These are phyloP conservation scores for Dysphania ambrosioides DNA, from an alignment of 148 eudicot species.

Conservation along the genomic window DNA sequence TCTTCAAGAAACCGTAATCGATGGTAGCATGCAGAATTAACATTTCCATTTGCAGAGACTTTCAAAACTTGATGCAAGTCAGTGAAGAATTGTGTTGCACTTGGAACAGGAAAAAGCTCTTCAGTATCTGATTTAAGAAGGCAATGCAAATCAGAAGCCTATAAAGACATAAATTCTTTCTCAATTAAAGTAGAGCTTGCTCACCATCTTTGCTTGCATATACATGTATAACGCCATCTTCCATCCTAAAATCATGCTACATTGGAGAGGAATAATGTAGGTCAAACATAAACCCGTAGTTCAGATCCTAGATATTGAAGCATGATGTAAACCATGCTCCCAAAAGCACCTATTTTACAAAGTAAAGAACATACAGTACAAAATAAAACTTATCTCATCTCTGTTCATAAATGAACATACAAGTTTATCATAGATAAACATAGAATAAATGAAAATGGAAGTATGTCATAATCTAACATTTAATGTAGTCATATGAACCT, in stretches of 20 bases:
- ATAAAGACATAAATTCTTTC: background rate
- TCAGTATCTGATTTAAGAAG: conserved; percentile 35
- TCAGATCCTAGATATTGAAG: no score
- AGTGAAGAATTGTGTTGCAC: conserved; percentile 69
- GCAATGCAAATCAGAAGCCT: background rate
- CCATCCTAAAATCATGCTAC: conserved; percentile 68
- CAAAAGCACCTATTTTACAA: no score
- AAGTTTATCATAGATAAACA: no score
- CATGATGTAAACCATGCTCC: no score
- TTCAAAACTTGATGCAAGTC: conserved; percentile 66
- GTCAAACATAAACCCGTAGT: no score
- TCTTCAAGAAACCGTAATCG: conserved; percentile 72
- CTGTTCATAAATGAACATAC: no score
- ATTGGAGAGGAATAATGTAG: conserved; percentile 26
- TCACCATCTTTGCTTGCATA: conserved; percentile 67
- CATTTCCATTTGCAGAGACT: conserved; percentile 59
- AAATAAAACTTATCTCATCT: no score
- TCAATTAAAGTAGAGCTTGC: conserved; percentile 3
- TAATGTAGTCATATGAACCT: background rate
- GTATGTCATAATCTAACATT: no score
- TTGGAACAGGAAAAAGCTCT: conserved; percentile 67
- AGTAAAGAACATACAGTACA: no score
- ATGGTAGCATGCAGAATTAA: conserved; percentile 63
- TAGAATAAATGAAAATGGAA: no score
- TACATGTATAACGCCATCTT: conserved; percentile 66